Evolutionary conservation across 495 filamentous ascomycete species (phyloP), one percentile per base, ranked within the genome.

Genomic region (Tetracladium marchalianum): DNA sequence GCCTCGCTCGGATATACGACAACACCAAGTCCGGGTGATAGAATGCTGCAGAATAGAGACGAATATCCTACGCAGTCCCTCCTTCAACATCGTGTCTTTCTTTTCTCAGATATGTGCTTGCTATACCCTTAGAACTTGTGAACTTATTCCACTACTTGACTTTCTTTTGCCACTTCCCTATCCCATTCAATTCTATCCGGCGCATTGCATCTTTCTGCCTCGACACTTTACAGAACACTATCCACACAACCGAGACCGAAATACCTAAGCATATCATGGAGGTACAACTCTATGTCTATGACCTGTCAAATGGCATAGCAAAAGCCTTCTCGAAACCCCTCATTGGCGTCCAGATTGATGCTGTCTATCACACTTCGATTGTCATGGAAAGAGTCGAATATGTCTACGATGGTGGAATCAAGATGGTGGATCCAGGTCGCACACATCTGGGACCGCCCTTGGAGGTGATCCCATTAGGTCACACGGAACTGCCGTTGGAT

Each of bases 201-300:
- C 17, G 35, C 35, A 38, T 15, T 18, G 17, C 35, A 7, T 27
- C 22, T 27, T 27, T 7, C 43, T 10, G 24, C 17, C 43, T 15
- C 32, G 40, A 42, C 8, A 42, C 17, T 9, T 8, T 18, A 31
- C 11, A 11, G 8, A 24, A 37, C n/a, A 39, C 31, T 38, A 32
- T 40, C 22, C 17, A 39, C 16, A 32, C 15, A 13, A 16, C 44
- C n/a, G 8, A 45, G n/a, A 27, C 22, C 22, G 24, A 18, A n/a
- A 5, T 17, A n/a, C 38, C 33, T n/a, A n/a, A n/a, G n/a, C 16
- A 33, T 35, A 55, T 32, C 22, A 95, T 95, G 88, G 85, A 93
- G 49, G 85, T 95, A 33, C 73, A 90, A 58, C 75, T 96, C 39
- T 90, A 95, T 48, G 81, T 95, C 43, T 98, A 98, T 54, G 92